Conservation (phyloP, 2,329 filamentous ascomycete genomes). For the Diplodia intermedia region DNA sequence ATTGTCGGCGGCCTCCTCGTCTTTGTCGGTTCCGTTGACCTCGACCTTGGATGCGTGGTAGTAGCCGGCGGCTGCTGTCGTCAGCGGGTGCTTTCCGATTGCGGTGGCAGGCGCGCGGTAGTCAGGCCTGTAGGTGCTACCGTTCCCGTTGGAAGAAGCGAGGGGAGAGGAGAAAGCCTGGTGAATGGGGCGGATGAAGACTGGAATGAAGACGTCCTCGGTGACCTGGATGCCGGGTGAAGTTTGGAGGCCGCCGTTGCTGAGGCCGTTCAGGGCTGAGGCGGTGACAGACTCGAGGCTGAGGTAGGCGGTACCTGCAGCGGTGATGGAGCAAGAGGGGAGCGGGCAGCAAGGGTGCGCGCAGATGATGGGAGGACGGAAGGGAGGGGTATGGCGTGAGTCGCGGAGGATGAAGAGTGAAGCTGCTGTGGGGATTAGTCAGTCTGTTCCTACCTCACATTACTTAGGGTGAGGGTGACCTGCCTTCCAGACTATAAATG, state of each 20-base stretch:
- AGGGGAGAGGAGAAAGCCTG: neutral
- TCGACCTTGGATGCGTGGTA: neutral
- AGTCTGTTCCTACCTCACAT: neutral
- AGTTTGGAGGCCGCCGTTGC: neutral
- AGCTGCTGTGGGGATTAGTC: neutral
- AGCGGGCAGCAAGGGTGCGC: conserved; percentile 43
- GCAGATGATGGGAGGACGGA: conserved; percentile 55
- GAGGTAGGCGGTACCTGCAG: conserved; percentile 73
- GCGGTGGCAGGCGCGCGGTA: neutral
- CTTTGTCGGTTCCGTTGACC: neutral
- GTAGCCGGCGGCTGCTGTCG: neutral
- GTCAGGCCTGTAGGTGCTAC: neutral
- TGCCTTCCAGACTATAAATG: conserved; percentile 4
- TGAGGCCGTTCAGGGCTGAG: neutral
- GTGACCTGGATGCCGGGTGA: conserved; percentile 17
- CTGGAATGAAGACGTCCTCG: conserved; percentile 12
- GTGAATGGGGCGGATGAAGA: neutral
- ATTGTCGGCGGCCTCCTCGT: neutral
- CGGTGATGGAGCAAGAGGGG: conserved; percentile 52
- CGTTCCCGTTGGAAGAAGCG: neutral
- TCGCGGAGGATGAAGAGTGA: conserved; percentile 32
- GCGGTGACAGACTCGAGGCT: conserved; percentile 10
- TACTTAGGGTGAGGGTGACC: neutral
- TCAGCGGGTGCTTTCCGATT: neutral
- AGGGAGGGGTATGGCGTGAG: conserved; percentile 46